Percentiles rank a stretch among this genome's conserved stretches.
These are phyloP conservation scores for Angophora floribunda DNA, from an alignment of 345 rosid species.

Conservation along the genomic window DNA sequence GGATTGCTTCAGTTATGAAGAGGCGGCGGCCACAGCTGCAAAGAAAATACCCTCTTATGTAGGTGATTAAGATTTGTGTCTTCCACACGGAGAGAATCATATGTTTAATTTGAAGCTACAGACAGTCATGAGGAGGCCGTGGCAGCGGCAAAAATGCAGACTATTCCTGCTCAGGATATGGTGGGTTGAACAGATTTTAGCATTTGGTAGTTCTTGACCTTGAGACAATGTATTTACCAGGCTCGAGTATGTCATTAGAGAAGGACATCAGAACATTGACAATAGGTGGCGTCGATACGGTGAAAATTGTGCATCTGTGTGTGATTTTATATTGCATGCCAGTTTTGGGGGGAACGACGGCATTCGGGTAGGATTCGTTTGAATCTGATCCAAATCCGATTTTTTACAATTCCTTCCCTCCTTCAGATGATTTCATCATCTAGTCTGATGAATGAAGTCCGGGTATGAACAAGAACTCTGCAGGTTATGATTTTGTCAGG, in stretches of 20 bases:
- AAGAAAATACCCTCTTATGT: constrained; percentile 67
- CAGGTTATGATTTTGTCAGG: too few relatives aligned
- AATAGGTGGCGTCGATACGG: too few relatives aligned
- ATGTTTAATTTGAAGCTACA: neutral
- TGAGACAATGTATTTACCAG: neutral
- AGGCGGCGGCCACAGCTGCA: constrained; percentile 88
- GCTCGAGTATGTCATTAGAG: neutral
- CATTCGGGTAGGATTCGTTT: neutral
- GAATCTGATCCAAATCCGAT: neutral
- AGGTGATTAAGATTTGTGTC: constrained; percentile 4
- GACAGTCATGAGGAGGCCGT: neutral
- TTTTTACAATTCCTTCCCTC: too few relatives aligned
- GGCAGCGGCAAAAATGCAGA: neutral
- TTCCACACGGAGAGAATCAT: neutral
- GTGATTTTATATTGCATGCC: too few relatives aligned
- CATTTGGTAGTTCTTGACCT: neutral
- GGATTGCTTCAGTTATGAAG: constrained; percentile 83
- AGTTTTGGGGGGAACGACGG: neutral
- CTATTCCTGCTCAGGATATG: neutral
- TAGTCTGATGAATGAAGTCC: neutral
- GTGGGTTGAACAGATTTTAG: neutral
- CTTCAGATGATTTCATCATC: too few relatives aligned
- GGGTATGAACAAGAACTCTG: neutral
- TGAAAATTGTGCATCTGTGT: too few relatives aligned
- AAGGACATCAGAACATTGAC: too few relatives aligned